phyloP scores from a whole-genome alignment of 2,329 filamentous ascomycete genomes.

The Talaromyces sp. region DNA sequence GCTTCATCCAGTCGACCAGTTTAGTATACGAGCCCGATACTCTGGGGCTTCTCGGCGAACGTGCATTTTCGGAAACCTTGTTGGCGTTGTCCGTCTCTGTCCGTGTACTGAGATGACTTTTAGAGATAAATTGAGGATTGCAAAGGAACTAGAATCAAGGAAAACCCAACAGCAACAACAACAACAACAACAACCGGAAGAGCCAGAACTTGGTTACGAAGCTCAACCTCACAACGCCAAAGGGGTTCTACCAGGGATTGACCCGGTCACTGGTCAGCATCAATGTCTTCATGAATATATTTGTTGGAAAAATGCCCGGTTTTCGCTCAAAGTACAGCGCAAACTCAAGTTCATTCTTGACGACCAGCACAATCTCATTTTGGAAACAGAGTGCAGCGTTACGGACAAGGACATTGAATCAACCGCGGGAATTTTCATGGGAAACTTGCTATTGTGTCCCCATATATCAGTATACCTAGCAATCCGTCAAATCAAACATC shows the following conservation, averaged over 20 bases:
- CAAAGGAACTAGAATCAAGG: background rate
- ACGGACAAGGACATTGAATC: too few species aligned
- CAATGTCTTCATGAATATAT: background rate
- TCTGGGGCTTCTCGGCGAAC: too few species aligned
- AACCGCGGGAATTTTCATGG: too few species aligned
- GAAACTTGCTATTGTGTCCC: background rate
- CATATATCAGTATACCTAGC: background rate
- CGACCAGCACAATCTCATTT: background rate
- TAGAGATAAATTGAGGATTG: background rate
- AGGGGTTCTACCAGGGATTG: background rate
- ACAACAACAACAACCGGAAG: background rate
- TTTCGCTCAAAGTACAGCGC: background rate
- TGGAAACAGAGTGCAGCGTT: background rate
- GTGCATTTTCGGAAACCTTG: background rate
- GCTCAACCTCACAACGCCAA: background rate
- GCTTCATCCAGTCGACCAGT: background rate
- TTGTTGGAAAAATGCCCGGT: too few species aligned
- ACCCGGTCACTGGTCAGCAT: background rate
- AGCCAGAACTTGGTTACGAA: background rate
- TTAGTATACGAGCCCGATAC: background rate
- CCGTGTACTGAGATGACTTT: constrained; percentile 6
- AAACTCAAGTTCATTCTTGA: background rate
- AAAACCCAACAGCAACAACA: background rate
- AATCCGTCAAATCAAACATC: too few species aligned
- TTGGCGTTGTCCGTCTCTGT: constrained; percentile 1